phyloP scores from a whole-genome alignment of 192 early-diverging fungal species.

The Coemansia nantahalensis region DNA sequence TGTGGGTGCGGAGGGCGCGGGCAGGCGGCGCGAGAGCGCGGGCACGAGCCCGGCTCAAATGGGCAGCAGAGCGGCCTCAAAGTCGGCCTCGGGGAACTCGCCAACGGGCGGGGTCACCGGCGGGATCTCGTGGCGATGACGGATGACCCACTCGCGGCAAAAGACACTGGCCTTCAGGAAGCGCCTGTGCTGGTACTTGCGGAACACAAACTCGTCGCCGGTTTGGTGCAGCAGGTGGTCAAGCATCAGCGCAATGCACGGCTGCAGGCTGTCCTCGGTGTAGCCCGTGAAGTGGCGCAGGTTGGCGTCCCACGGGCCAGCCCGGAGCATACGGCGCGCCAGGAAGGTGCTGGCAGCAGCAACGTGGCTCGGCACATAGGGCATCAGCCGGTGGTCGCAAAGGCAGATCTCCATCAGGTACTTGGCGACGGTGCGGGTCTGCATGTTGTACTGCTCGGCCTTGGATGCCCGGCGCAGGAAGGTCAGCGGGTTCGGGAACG shows the following conservation, averaged over 20 bases:
- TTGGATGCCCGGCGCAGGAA: slow-evolving; percentile 89
- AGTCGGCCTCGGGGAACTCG: slow-evolving; percentile 3
- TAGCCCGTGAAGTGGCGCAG: slow-evolving; percentile 81
- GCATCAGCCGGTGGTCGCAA: slow-evolving; percentile 79
- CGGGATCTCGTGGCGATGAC: slow-evolving; percentile 30
- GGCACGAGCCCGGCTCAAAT: neutral
- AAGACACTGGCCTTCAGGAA: slow-evolving; percentile 81
- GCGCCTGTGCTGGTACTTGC: slow-evolving; percentile 79
- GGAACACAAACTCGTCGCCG: slow-evolving; percentile 68
- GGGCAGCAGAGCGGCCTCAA: neutral
- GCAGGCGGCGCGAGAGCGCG: neutral
- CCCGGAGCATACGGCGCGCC: slow-evolving; percentile 75
- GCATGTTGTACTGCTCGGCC: slow-evolving; percentile 85
- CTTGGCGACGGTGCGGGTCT: slow-evolving; percentile 90
- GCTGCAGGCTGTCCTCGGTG: slow-evolving; percentile 63
- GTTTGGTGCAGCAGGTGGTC: slow-evolving; percentile 59
- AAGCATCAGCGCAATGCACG: slow-evolving; percentile 66
- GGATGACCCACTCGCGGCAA: slow-evolving; percentile 76
- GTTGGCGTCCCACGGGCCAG: slow-evolving; percentile 73
- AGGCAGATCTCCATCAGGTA: slow-evolving; percentile 95
- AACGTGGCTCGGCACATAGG: slow-evolving; percentile 64
- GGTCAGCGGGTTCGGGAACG: slow-evolving; percentile 88
- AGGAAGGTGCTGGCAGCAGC: slow-evolving; percentile 81
- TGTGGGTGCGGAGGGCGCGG: neutral
- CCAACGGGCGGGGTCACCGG: slow-evolving; percentile 26